Evolutionary conservation across 148 eudicot species (phyloP).

Genomic region (Chenopodium suecicum): DNA sequence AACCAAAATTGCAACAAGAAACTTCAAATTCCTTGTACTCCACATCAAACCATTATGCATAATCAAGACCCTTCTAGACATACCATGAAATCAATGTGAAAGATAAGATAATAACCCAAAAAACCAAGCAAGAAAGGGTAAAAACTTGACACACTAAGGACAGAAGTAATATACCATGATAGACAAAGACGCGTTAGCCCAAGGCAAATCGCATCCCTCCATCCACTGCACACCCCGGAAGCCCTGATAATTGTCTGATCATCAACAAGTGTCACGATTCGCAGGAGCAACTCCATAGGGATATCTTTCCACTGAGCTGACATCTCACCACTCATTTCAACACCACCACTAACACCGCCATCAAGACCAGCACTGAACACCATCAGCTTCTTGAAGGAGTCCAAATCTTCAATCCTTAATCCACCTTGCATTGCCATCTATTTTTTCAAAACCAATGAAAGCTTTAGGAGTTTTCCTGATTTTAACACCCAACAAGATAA

Average conservation of each 20-base stretch:
- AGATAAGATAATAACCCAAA: neutral
- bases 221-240: conserved; percentile 78
- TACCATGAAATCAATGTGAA: neutral
- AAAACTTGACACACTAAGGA: neutral
- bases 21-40: neutral
- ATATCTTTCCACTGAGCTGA: conserved; percentile 77
- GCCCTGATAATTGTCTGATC: conserved; percentile 76
- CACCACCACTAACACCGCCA: conserved; percentile 20
- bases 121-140: neutral
- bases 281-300: conserved; percentile 82
- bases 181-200: conserved; percentile 75
- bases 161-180: conserved; percentile 62
- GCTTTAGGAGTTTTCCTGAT: neutral
- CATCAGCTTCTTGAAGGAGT: conserved; percentile 63
- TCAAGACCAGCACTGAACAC: conserved; percentile 42
- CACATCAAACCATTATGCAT: neutral
- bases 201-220: conserved; percentile 83
- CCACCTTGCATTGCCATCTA: conserved; percentile 39
- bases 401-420: conserved; percentile 47
- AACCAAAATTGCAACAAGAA: neutral
- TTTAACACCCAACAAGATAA: conserved; percentile 22
- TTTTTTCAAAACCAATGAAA: conserved; percentile 21
- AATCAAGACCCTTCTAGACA: neutral
- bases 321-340: conserved; percentile 36
- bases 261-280: conserved; percentile 73